phyloP scores from a whole-genome alignment of 176 grass and related monocot species.

The Bothriochloa decipiens region DNA sequence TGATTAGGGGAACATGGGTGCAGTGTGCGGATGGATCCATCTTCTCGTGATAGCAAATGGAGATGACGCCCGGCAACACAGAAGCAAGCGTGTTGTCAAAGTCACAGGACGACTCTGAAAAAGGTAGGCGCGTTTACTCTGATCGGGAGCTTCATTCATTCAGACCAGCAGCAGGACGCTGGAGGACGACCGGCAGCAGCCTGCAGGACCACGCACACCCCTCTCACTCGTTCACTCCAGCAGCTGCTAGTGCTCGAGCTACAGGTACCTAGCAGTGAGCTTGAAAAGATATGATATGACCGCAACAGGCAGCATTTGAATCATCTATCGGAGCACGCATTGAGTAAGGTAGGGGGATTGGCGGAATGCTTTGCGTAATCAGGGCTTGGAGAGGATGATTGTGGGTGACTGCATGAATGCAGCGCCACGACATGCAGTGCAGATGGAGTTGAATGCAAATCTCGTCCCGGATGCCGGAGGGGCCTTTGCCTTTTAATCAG shows the following conservation, averaged over 20 bases:
- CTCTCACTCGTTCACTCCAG: no score
- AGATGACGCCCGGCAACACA: no score
- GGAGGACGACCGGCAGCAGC: no score
- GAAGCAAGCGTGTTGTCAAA: conserved; percentile 33
- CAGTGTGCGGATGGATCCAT: no score
- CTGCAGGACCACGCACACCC: background rate
- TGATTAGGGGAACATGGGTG: no score
- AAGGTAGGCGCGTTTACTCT: conserved; percentile 24
- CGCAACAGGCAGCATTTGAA: background rate
- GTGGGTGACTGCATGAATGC: background rate
- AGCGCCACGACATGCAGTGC: background rate
- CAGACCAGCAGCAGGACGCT: background rate
- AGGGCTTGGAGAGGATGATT: no score
- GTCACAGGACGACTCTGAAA: conserved; percentile 11
- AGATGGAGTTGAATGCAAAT: conserved; percentile 29
- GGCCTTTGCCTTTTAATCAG: conserved; percentile 4
- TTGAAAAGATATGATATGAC: background rate
- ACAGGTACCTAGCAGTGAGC: conserved; percentile 26
- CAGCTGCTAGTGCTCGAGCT: no score
- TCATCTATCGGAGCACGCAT: no score
- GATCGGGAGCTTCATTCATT: background rate
- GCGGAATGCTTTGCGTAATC: no score
- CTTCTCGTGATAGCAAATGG: no score
- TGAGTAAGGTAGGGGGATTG: no score
- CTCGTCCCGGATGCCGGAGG: background rate